These are phyloP conservation scores for Mycena metata DNA, from an alignment of 768 basidiomycete genomes.

Conservation along the genomic window DNA sequence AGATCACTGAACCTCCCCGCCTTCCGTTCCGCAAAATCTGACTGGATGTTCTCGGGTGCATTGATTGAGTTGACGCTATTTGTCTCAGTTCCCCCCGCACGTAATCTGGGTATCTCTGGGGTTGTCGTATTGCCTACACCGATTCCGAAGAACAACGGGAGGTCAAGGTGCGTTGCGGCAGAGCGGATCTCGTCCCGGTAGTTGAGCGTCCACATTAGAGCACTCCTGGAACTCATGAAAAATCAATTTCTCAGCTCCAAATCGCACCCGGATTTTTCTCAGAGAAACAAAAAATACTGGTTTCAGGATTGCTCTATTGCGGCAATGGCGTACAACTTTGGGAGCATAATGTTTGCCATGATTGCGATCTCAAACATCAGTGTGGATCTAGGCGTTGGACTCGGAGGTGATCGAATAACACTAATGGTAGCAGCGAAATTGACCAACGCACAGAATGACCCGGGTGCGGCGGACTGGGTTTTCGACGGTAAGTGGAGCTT, in stretches of 20 bases:
- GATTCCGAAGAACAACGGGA: background rate
- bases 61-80: background rate
- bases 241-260: no score
- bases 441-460: background rate
- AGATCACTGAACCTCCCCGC: no score
- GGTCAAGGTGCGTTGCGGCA: no score
- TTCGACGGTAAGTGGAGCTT: background rate
- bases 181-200: background rate
- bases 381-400: background rate
- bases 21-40: no score
- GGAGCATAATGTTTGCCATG: background rate
- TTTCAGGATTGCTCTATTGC: no score
- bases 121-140: background rate
- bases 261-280: no score
- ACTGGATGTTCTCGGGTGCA: background rate
- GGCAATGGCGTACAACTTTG: background rate
- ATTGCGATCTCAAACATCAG: background rate
- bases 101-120: background rate
- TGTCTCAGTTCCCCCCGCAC: background rate
- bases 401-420: background rate
- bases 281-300: no score
- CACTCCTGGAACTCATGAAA: no score
- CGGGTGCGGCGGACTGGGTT: background rate
- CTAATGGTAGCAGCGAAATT: background rate
- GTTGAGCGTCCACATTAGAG: slow-evolving; percentile 3